Evolutionary conservation across 257 asterid species (phyloP).

Genomic region (Nicotiana paniculata): DNA sequence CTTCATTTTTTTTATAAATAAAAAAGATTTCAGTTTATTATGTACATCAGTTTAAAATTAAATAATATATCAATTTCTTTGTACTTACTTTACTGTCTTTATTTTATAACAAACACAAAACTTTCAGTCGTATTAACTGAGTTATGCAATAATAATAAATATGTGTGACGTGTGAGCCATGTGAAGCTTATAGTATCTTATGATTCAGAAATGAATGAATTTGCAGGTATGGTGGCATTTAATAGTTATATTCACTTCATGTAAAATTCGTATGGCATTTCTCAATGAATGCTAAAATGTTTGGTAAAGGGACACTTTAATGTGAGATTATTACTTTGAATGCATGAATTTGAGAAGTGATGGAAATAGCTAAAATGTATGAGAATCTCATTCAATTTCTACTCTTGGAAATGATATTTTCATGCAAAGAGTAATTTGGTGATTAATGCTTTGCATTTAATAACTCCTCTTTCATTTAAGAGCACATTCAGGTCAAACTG

Average conservation of each 20-base stretch:
- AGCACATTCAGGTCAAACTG: no score
- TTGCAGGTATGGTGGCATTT: not conserved
- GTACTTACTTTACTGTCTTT: no score
- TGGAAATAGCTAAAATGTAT: not conserved
- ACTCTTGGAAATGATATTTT: not conserved
- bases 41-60: no score
- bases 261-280: not conserved
- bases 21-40: no score
- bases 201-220: not conserved
- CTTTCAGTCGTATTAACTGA: not conserved
- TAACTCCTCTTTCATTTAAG: not conserved
- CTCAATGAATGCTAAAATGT: not conserved
- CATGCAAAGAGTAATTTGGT: not conserved
- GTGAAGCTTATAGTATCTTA: not conserved
- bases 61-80: no score
- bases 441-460: slow-evolving; percentile 5
- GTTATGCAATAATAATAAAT: not conserved
- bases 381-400: not conserved
- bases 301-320: not conserved
- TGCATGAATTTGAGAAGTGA: not conserved
- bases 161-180: not conserved
- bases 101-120: not conserved
- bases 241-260: not conserved
- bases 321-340: not conserved
- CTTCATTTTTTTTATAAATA: no score